Evolutionary conservation across 2,329 filamentous ascomycete species (phyloP), one percentile per base, ranked within the genome.

Genomic region (Myriosclerotinia duriaeana): DNA sequence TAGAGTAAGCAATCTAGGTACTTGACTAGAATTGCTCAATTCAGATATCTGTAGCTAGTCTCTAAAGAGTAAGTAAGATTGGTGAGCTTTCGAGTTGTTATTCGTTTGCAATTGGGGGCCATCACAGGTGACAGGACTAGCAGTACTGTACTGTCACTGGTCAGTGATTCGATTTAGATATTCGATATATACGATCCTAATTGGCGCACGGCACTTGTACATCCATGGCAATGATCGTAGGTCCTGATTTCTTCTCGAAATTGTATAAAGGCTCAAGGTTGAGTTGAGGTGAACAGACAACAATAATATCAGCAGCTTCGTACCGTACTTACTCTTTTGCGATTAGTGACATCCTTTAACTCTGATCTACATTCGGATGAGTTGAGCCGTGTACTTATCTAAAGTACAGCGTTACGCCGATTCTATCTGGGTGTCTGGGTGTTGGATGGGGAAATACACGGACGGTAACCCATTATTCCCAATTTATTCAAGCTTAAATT

Each of bases 351-450:
- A 20, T 55, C 4, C 17, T 20, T 34, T 36, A 22, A 17, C 11
- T 59, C 22, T n/a, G 42, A 59, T 59, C 44, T 59, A 36, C 56
- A 22, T 34, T 40, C 42, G 2, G 30, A 38, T 60, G 44, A 30
- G 30, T 34, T 22, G 56, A 42, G 30, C 56, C 44, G 56, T 48
- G 56, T 60, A 17, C 20, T 15, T 17, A 15, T 34, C 6, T 34
- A 17, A 17, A n/a, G 20, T 20, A 48, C 44, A 38, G 61, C 61
- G 61, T 38, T 44, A 44, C 61, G 61, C 52, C 52, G 61, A 44
- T 42, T 55, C 52, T 59, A 34, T 17, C 55, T 38, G 44, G 26
- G 26, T 26, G 26, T 26, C 3, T 26, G 26, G 26, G 26, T 40
- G 53, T 26, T 26, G 36, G 40, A 54, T 36, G 34, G 30, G 9